Base-by-base conservation (phyloP, 2,329 filamentous ascomycete genomes). In the Cladophialophora yegresii region DNA sequence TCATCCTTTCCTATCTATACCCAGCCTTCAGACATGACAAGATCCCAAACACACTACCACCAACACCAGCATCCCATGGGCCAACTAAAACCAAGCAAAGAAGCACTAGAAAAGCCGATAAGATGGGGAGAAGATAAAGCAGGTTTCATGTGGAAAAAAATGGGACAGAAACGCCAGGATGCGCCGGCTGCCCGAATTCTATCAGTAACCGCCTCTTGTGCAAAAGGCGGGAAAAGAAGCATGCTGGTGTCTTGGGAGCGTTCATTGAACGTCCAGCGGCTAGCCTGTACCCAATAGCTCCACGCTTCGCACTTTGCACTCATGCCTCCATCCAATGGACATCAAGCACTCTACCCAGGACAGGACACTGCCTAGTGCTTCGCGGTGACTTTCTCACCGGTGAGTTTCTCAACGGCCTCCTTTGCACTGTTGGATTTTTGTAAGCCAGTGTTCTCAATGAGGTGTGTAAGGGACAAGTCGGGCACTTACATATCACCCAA, bases 401-500 rank as follows among this genome's bases (percentile, higher is more conserved):
- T 88, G 72, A 86, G 76, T 78, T 85, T 87, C 79, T 87, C 85
- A 68, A 88, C 85, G 72, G 81, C 79, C 72, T 88, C 85, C 76
- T 88, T 88, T 67, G 86, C 86, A 75, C 86, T 86, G 70, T 75
- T 65, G 60, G 70, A 47, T 69, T 7, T 7, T 32, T 69, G 45
- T 54, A 30, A 53, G 54, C 54, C 16, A 33, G 49, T 36, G 71
- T 65, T 72, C 71, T 61, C 69, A 72, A 69, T 45, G 54, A n/a
- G 30, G 58, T 13, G 53, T 30, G 51, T 20, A 12, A 28, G 22
- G 9, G 47, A 2, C 7, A 54, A 3, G 26, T 28, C 26, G 26
- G 65, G 58, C 72, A 87, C 92, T 84, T 82, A 96, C 92, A 96
- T 93, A 82, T 98, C 95, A 81, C 95, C 95, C 79, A 98, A 85